A percentile compares a stretch with the other conserved stretches of the same genome.
phyloP scores from a whole-genome alignment of 345 rosid species.

The Brassica carinata region DNA sequence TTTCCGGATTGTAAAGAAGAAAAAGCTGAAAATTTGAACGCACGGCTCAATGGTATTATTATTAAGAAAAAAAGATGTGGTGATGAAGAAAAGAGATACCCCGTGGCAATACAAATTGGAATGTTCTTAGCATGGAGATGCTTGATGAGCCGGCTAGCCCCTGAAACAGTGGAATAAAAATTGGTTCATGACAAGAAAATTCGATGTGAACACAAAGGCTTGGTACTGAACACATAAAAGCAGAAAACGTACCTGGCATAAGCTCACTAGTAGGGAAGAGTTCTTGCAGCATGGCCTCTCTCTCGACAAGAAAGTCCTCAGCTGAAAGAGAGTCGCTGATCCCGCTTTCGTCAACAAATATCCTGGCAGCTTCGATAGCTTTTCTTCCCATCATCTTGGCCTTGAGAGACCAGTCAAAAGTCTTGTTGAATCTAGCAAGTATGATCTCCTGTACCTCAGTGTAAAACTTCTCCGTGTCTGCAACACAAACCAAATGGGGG shows the following conservation, averaged over 20 bases:
- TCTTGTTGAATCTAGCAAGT: conserved; percentile 80
- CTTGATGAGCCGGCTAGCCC: conserved; percentile 71
- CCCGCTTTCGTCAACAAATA: conserved; percentile 82
- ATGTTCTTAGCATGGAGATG: conserved; percentile 79
- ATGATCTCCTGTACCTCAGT: conserved; percentile 91
- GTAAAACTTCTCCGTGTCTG: conserved; percentile 95
- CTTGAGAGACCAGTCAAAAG: conserved; percentile 94
- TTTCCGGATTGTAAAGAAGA: not conserved
- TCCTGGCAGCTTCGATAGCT: conserved; percentile 80
- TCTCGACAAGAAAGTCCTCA: conserved; percentile 77
- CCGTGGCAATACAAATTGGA: conserved; percentile 84
- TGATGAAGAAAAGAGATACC: conserved; percentile 50
- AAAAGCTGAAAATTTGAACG: conserved; percentile 5
- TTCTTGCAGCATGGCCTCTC: conserved; percentile 72
- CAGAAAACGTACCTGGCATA: conserved; percentile 65
- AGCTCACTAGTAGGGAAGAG: conserved; percentile 85
- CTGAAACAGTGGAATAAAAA: conserved; percentile 40
- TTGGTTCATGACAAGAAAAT: not conserved
- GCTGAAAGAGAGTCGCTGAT: conserved; percentile 82
- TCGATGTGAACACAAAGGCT: not conserved
- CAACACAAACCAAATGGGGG: conserved; percentile 12
- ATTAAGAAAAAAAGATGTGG: not conserved
- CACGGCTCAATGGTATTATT: not conserved
- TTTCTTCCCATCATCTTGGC: conserved; percentile 98
- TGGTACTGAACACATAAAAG: too few relatives aligned